A percentile compares a stretch with the other conserved stretches of the same genome.
These are phyloP conservation scores for Botrytis pseudocinerea DNA, from an alignment of 2,329 filamentous ascomycete genomes.

Conservation along the genomic window DNA sequence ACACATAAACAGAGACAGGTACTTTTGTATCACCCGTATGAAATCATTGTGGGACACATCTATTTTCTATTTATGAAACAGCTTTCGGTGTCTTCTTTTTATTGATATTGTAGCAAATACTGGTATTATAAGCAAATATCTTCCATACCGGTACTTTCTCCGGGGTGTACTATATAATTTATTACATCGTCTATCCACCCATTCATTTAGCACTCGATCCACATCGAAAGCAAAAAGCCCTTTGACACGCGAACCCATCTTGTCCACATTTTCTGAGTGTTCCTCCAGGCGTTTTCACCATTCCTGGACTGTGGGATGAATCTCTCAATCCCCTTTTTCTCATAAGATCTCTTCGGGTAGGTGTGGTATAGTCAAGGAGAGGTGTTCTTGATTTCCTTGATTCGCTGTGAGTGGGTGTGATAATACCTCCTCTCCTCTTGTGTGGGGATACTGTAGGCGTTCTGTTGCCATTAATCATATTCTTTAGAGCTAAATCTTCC, in stretches of 20 bases:
- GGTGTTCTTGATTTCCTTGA: conserved; percentile 28
- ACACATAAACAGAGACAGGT: background rate
- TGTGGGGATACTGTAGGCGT: background rate
- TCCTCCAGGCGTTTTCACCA: conserved; percentile 52
- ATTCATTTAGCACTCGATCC: conserved; percentile 6
- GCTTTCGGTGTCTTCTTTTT: background rate
- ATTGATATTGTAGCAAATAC: background rate
- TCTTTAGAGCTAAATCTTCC: background rate
- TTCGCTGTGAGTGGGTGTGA: conserved; percentile 15
- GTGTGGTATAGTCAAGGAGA: conserved; percentile 33
- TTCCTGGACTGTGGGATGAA: conserved; percentile 24
- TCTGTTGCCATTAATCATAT: background rate
- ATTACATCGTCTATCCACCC: background rate
- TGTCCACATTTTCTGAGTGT: conserved; percentile 54
- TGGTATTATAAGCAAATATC: background rate
- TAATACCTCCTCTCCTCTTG: background rate
- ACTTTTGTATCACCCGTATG: background rate
- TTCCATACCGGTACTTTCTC: background rate
- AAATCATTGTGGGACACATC: background rate
- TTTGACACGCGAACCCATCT: conserved; percentile 55
- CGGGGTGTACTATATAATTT: background rate
- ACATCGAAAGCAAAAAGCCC: conserved; percentile 62
- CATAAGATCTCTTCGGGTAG: conserved; percentile 24
- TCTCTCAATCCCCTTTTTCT: conserved; percentile 21
- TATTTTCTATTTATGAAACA: background rate